Conservation (phyloP, 441 rosid genomes). For the Omphalea diandra region DNA sequence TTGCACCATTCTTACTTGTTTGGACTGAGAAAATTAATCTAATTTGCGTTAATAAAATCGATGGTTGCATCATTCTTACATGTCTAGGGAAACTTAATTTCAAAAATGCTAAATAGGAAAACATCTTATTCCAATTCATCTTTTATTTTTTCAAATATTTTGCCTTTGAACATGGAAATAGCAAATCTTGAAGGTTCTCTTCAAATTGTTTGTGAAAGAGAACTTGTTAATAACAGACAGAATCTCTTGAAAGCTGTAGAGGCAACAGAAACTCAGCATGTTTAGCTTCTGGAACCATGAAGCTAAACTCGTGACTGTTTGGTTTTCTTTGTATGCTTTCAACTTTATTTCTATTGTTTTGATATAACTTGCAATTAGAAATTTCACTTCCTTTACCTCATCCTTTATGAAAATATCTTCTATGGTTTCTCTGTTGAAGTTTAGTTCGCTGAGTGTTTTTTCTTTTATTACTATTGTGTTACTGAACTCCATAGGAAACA, state of each 20-base stretch:
- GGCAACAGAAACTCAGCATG: background rate
- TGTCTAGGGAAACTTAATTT: background rate
- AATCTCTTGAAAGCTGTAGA: background rate
- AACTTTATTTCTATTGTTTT: background rate
- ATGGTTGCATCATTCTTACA: background rate
- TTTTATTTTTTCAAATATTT: background rate
- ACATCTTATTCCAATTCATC: background rate
- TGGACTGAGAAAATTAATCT: no score
- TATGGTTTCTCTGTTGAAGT: background rate
- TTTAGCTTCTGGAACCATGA: constrained; percentile 8
- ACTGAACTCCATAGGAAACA: background rate
- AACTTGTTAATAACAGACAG: background rate
- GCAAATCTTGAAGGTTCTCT: background rate
- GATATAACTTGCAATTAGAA: background rate
- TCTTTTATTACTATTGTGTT: background rate
- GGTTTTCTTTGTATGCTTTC: background rate
- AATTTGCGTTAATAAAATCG: background rate
- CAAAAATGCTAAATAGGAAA: background rate
- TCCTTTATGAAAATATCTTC: background rate
- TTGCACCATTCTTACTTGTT: no score
- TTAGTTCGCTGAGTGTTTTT: background rate
- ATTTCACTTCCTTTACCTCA: background rate
- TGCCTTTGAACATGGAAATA: background rate
- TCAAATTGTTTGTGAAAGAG: background rate
- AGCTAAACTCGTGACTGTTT: background rate